Percentiles rank a stretch among this genome's conserved stretches.
These are phyloP conservation scores for Colletotrichum lupini DNA, from an alignment of 2,329 filamentous ascomycete species.

Conservation along the genomic window DNA sequence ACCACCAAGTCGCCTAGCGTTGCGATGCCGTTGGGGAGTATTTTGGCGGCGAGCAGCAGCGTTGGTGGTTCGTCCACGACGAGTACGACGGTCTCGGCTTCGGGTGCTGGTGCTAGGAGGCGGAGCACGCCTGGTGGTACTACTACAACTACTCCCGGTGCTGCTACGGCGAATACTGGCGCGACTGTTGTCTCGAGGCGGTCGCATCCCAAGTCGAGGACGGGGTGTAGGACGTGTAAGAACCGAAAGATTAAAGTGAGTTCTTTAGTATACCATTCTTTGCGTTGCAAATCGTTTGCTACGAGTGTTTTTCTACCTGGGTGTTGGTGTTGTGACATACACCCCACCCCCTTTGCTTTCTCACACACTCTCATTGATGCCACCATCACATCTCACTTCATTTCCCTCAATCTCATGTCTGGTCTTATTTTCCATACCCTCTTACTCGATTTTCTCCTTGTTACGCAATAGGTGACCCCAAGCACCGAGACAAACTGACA, in stretches of 20 bases:
- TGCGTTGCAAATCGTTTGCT: neutral
- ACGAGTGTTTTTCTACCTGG: neutral
- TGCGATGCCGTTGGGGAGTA: neutral
- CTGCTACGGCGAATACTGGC: neutral
- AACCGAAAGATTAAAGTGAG: constrained; percentile 60
- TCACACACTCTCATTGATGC: neutral
- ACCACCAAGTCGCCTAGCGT: neutral
- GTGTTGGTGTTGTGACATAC: neutral
- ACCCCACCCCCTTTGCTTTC: neutral
- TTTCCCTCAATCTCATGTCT: neutral
- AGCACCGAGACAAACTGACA: neutral
- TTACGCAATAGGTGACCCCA: neutral
- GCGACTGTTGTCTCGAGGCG: constrained; percentile 51
- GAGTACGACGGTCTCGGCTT: constrained; percentile 15
- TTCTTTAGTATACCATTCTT: neutral
- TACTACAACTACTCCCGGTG: neutral
- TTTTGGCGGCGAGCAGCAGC: neutral
- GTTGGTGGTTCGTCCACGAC: constrained; percentile 12
- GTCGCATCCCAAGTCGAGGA: constrained; percentile 65
- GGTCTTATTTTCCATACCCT: neutral
- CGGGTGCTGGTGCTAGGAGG: neutral
- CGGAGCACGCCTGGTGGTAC: neutral
- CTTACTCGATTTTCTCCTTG: neutral
- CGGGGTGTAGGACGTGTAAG: constrained; percentile 67
- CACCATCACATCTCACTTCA: neutral